Conservation (phyloP, 495 filamentous ascomycete species). For the Trichoderma parareesei region DNA sequence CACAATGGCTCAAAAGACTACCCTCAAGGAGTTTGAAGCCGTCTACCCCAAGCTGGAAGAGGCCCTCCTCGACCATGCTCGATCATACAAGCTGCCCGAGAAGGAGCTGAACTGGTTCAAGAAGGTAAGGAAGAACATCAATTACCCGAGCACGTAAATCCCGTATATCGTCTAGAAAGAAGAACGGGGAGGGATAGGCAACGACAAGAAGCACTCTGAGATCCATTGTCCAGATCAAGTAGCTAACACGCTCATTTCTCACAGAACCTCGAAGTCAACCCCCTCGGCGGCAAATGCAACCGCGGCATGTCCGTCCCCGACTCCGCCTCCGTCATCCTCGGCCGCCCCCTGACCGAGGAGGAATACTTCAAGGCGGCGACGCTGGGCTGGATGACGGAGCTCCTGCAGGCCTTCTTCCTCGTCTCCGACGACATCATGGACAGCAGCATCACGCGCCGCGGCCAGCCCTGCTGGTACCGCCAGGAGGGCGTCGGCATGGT, state of each 20-base stretch:
- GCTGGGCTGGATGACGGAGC: constrained; percentile 93
- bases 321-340: constrained; percentile 70
- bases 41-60: constrained; percentile 75
- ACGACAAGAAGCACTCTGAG: neutral
- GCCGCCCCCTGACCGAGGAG: constrained; percentile 59
- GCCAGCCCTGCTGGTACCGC: constrained; percentile 91
- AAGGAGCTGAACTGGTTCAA: constrained; percentile 82
- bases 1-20: constrained; percentile 57
- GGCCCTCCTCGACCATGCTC: constrained; percentile 65
- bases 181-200: too few species aligned
- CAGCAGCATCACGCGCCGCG: constrained; percentile 81
- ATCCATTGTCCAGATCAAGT: too few species aligned
- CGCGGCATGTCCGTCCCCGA: constrained; percentile 97
- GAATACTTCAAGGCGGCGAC: constrained; percentile 79
- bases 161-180: too few species aligned
- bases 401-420: constrained; percentile 97
- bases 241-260: constrained; percentile 11
- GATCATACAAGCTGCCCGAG: constrained; percentile 71
- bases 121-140: constrained; percentile 51
- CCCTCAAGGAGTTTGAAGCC: constrained; percentile 75
- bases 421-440: constrained; percentile 99
- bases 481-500: constrained; percentile 80
- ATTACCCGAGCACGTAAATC: too few species aligned
- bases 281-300: constrained; percentile 94
- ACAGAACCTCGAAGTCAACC: constrained; percentile 54